Conservation (phyloP, 208 protist genomes). For the Leishmania major region DNA sequence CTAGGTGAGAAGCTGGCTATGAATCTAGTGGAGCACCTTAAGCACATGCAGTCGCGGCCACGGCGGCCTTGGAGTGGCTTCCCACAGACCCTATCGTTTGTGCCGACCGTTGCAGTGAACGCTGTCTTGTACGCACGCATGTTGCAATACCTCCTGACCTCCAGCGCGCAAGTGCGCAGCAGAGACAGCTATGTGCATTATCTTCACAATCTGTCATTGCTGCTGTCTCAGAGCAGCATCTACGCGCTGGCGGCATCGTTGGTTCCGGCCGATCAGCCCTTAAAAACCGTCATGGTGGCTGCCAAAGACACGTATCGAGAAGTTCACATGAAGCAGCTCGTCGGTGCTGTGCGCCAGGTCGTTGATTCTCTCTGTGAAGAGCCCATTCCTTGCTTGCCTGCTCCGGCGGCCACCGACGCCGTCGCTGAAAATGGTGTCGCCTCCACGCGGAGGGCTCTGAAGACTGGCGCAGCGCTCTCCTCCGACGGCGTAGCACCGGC, state of each 20-base stretch:
- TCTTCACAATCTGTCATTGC: slow-evolving; percentile 37
- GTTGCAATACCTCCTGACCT: slow-evolving; percentile 38
- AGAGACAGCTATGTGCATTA: slow-evolving; percentile 16
- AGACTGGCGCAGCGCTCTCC: not conserved
- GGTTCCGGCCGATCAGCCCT: slow-evolving; percentile 39
- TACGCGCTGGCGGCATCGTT: slow-evolving; percentile 61
- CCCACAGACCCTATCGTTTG: slow-evolving; percentile 13
- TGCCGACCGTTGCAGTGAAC: slow-evolving; percentile 37
- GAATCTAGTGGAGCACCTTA: slow-evolving; percentile 23
- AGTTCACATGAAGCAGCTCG: slow-evolving; percentile 23
- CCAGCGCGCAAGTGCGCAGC: slow-evolving; percentile 15
- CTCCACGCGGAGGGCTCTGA: not conserved
- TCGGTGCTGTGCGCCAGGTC: slow-evolving; percentile 35
- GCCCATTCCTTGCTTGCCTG: not conserved
- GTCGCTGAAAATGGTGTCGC: not conserved
- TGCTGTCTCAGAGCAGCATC: slow-evolving; percentile 47
- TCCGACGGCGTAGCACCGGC: not conserved
- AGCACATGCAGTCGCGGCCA: not conserved
- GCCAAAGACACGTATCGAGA: slow-evolving; percentile 33
- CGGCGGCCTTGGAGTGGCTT: slow-evolving; percentile 8
- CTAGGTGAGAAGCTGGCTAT: slow-evolving; percentile 17
- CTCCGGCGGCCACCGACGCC: not conserved
- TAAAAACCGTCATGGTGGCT: slow-evolving; percentile 56
- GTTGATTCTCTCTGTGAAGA: slow-evolving; percentile 40
- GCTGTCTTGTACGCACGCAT: slow-evolving; percentile 48